Evolutionary conservation across 1,284 basidiomycete genomes (phyloP), one percentile per base, ranked within the genome.

Genomic region (Somion occarium): DNA sequence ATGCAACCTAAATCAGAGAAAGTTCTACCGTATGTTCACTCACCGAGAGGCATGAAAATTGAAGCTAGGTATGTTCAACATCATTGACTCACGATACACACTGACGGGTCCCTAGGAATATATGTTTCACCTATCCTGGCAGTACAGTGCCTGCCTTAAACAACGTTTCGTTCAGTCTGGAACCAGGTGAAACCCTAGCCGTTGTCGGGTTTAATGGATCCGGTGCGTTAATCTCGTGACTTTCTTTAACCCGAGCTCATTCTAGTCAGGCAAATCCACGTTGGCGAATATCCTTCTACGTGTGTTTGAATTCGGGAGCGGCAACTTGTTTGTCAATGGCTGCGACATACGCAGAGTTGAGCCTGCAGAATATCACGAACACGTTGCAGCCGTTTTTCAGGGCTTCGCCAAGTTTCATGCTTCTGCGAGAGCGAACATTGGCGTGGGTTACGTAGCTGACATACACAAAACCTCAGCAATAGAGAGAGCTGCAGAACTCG

Each of bases 171-270:
- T 80, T 93, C 58, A 74, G 72, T 22, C 71, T 93, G 41, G 70
- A 79, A 52, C 72, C 88, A 11, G 90, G 90, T 12, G 86, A 91
- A 69, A 83, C 76, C 22, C 76, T 93, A 45, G 91, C 91, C 7
- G 82, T 93, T 53, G 91, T 93, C 23, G 90, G 90, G 12, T 83
- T 81, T 63, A 89, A 89, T 66, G 86, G 87, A 54, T 89, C 86
- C 59, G 86, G 86, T 80, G 65, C 63, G 76, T 67, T 5, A 18
- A 26, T 34, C 15, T 41, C 15, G 13, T n/a, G 23, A 30, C 15
- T 27, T 18, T 27, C 13, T 24, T 49, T 27, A 19, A 5, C 7
- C 13, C 27, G 20, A 37, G n/a, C 20, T 24, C 55, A 34, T 52
- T 42, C 52, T 51, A n/a, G 46, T 37, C 52, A 86, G 87, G 87